A percentile compares a stretch with the other conserved stretches of the same genome.
These are phyloP conservation scores for Tremella yokohamensis DNA, from an alignment of 768 basidiomycete genomes.

Conservation along the genomic window DNA sequence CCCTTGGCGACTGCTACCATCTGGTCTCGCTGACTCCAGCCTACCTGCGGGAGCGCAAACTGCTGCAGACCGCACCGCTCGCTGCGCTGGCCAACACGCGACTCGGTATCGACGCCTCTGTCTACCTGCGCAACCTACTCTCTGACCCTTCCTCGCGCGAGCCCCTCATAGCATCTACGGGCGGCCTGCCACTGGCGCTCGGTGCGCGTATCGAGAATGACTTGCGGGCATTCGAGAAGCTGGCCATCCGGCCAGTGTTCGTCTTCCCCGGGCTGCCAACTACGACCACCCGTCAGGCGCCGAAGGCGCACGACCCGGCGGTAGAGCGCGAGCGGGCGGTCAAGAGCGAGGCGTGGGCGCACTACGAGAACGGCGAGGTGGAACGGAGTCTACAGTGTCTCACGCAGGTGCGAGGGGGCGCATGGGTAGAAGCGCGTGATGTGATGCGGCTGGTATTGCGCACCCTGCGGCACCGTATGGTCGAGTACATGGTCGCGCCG, in stretches of 20 bases:
- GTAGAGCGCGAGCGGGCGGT: constrained; percentile 35
- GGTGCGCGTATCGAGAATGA: constrained; percentile 75
- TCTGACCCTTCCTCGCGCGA: constrained; percentile 68
- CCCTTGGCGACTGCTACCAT: neutral
- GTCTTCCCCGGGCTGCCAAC: constrained; percentile 88
- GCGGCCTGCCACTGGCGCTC: constrained; percentile 86
- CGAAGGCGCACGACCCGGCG: constrained; percentile 55
- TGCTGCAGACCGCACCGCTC: constrained; percentile 75
- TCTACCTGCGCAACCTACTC: constrained; percentile 76
- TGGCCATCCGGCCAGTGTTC: constrained; percentile 96
- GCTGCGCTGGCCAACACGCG: constrained; percentile 81
- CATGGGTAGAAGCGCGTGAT: constrained; percentile 67
- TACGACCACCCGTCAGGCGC: constrained; percentile 65
- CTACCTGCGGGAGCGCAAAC: constrained; percentile 82
- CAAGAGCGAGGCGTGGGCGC: constrained; percentile 73
- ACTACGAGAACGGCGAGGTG: constrained; percentile 88
- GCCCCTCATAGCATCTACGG: constrained; percentile 88
- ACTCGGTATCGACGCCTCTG: constrained; percentile 91
- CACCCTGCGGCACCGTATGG: constrained; percentile 88
- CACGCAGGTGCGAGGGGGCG: constrained; percentile 63
- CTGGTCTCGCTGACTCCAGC: constrained; percentile 54
- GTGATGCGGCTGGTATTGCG: constrained; percentile 89
- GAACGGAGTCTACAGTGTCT: constrained; percentile 82
- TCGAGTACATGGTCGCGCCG: constrained; percentile 93
- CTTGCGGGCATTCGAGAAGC: constrained; percentile 80